Base-by-base conservation (phyloP, 2,329 filamentous ascomycete genomes). In the Aspergillus ruber region DNA sequence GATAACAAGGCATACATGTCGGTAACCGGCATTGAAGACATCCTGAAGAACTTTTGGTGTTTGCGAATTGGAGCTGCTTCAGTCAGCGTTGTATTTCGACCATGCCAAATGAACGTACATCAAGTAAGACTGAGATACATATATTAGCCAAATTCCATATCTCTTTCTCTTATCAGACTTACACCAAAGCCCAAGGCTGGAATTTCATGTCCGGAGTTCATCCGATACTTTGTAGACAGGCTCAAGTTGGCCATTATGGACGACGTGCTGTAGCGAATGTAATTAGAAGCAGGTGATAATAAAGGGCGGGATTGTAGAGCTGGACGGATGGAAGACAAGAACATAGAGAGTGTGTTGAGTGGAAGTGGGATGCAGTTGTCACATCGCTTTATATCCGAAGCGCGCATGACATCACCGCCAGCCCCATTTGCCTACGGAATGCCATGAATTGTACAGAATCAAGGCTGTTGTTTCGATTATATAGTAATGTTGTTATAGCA, bases 161-260 rank as follows among this genome's bases (percentile, higher is more conserved):
- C 4, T 7, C 15, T 35, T 27, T 41, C n/a, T 27, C 15, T 6
- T 12, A 4, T 27, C 13, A 23, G 13, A 64, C 74, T 62, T 62
- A 80, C 76, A 15, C 80, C 81, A 60, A 76, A 83, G 27, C 80
- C 81, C 1, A 84, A 66, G 6, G 75, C 56, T 7, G 81, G 81
- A 38, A 84, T 83, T 15, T 82, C 75, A 62, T 82, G 75, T 36
- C 81, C 81, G 13, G 80, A 83, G 45, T 77, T 76, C 66, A 84
- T 59, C 45, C 69, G 72, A 44, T 79, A 72, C 23, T 71, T 79
- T 8, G 61, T 62, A 9, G 51, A 57, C 5, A 64, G 56, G 25
- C 51, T 57, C 41, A 53, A 56, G 42, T 42, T 39, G 0, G 51
- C 45, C 57, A 59, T 62, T 6, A 44, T 56, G 45, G 43, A 6